Percentiles rank a stretch among this genome's conserved stretches.
These are phyloP conservation scores for Sarocladium brachiariae DNA, from an alignment of 2,329 filamentous ascomycete species.

Conservation along the genomic window DNA sequence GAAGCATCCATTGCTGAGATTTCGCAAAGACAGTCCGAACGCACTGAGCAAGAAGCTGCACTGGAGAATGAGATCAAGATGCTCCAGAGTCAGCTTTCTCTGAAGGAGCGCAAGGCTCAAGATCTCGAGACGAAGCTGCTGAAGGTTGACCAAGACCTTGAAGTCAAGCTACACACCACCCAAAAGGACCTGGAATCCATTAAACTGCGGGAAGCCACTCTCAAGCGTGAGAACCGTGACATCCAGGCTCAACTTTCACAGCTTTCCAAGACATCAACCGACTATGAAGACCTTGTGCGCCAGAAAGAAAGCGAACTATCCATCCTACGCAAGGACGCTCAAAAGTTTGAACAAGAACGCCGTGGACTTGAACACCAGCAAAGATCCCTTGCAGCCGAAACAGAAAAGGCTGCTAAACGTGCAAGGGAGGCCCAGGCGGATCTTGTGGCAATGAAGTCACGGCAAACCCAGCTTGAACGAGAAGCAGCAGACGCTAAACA, in stretches of 20 bases:
- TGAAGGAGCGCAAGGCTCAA: constrained; percentile 85
- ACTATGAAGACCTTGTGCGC: constrained; percentile 88
- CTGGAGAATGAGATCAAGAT: constrained; percentile 82
- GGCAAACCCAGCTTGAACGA: constrained; percentile 76
- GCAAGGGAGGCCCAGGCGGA: constrained; percentile 84
- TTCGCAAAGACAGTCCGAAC: constrained; percentile 62
- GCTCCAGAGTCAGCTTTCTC: constrained; percentile 78
- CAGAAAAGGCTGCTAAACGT: constrained; percentile 68
- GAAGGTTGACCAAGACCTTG: constrained; percentile 80
- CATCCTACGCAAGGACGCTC: constrained; percentile 76
- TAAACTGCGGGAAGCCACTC: constrained; percentile 67
- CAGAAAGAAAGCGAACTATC: constrained; percentile 91
- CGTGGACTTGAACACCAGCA: constrained; percentile 74
- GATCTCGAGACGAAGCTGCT: constrained; percentile 82
- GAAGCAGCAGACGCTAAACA: constrained; percentile 85
- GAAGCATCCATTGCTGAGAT: constrained; percentile 65
- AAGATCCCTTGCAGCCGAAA: constrained; percentile 61
- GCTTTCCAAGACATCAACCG: constrained; percentile 83
- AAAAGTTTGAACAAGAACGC: constrained; percentile 75
- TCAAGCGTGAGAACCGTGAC: constrained; percentile 72
- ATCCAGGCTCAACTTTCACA: constrained; percentile 81
- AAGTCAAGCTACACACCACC: constrained; percentile 71
- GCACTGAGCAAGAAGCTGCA: constrained; percentile 67
- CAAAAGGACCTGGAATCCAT: constrained; percentile 73
- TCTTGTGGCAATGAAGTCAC: constrained; percentile 76